These are phyloP conservation scores for Penicillium cinerascens DNA, from an alignment of 495 filamentous ascomycete species.

Conservation along the genomic window DNA sequence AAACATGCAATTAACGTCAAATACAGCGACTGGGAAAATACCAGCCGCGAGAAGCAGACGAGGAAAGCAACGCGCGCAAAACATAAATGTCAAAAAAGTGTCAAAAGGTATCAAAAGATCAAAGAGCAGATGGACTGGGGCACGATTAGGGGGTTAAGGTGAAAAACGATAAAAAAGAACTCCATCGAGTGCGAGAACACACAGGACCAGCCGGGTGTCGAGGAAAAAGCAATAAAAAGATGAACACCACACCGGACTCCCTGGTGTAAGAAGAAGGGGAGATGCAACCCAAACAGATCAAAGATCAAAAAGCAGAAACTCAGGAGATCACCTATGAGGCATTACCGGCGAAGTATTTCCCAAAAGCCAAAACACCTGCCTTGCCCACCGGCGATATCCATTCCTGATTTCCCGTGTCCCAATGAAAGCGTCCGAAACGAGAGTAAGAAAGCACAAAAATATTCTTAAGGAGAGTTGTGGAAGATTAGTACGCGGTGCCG, in stretches of 20 bases:
- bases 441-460: constrained; percentile 22
- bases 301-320: constrained; percentile 22
- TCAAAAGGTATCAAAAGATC: constrained; percentile 32
- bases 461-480: constrained; percentile 12
- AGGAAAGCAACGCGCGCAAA: constrained; percentile 5
- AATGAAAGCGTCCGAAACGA: constrained; percentile 34
- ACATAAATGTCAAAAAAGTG: constrained; percentile 4
- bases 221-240: constrained; percentile 30
- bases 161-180: constrained; percentile 28
- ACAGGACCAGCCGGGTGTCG: constrained; percentile 53
- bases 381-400: constrained; percentile 34
- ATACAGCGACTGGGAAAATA: constrained; percentile 25
- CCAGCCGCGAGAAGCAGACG: constrained; percentile 16
- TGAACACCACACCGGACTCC: constrained; percentile 50
- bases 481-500: constrained; percentile 44
- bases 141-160: constrained; percentile 31
- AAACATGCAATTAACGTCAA: constrained; percentile 25
- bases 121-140: constrained; percentile 25
- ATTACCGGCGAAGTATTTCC: constrained; percentile 31
- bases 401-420: constrained; percentile 38
- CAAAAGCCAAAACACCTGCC: constrained; percentile 30
- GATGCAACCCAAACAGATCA: constrained; percentile 23
- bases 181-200: constrained; percentile 49
- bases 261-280: constrained; percentile 36
- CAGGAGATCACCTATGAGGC: constrained; percentile 36